phyloP scores from a whole-genome alignment of 2,329 filamentous ascomycete genomes.

The Dendryphion nanum region DNA sequence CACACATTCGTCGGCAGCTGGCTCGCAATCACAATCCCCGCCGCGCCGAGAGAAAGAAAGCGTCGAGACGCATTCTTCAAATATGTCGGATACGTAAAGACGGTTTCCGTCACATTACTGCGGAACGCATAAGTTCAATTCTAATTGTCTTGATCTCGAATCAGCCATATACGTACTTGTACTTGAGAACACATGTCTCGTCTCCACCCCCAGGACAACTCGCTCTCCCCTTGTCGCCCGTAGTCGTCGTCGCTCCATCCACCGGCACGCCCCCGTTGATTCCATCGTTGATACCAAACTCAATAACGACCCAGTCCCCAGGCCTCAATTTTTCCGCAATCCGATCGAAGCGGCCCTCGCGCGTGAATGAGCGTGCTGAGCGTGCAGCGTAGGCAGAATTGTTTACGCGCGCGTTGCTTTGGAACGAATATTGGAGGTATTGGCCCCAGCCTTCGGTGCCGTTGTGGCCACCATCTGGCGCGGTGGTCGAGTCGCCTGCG shows the following conservation, averaged over 20 bases:
- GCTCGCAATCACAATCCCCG: no score
- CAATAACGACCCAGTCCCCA: conserved; percentile 65
- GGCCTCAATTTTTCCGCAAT: conserved; percentile 52
- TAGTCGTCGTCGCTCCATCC: conserved; percentile 52
- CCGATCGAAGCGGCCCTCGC: conserved; percentile 60
- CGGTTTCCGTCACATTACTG: no score
- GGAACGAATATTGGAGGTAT: conserved; percentile 54
- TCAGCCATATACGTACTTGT: no score
- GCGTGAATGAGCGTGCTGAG: conserved; percentile 63
- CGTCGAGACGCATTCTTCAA: no score
- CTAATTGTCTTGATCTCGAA: no score
- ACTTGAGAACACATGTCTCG: conserved; percentile 52
- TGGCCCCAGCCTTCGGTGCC: conserved; percentile 55
- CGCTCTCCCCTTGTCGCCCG: conserved; percentile 58
- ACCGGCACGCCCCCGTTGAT: conserved; percentile 9
- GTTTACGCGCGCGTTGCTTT: conserved; percentile 45
- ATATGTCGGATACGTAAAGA: no score
- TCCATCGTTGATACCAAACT: conserved; percentile 71
- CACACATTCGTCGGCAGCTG: no score
- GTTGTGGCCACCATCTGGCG: conserved; percentile 43
- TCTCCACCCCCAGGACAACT: conserved; percentile 55
- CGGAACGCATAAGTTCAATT: no score
- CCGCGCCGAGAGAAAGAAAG: no score
- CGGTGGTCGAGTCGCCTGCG: conserved; percentile 61
- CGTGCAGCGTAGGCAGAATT: conserved; percentile 65